Base-by-base conservation (phyloP, 371 early-diverging fungal species). In the Rhizomucor miehei region DNA sequence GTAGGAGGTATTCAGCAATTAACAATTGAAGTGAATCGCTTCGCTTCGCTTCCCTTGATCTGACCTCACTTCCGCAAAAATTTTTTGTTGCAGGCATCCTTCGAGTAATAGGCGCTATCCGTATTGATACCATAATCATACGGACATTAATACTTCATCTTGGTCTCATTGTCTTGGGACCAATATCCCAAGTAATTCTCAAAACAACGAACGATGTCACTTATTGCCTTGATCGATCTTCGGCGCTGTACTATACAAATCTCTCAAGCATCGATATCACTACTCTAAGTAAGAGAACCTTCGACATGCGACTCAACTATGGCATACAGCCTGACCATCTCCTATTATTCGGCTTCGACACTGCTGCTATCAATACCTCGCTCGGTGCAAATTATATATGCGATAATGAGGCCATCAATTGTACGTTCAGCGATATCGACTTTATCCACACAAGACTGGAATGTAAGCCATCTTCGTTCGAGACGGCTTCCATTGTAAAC, bases 1-100 rank as follows among this genome's bases (percentile, higher is more conserved):
- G 56, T 56, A 20, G 56, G 56, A 21, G 62, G 62, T 62, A 21
- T 25, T 16, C 29, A 16, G 13, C 17, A 44, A 9, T 19, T 20
- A 8, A 48, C 17, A 16, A 19, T 16, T 3, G 11, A 41, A 41
- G 12, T 19, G 11, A 11, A 3, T 14, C 4, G 11, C 8, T 29
- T 8, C 29, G 8, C 8, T 8, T 29, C 8, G 3, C 8, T 29
- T 29, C 8, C 8, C 8, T 8, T 29, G 29, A 29, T 8, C 29
- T 8, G 29, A 5, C 8, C 8, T 29, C 3, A 29, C 8, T 29
- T 29, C 29, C n/a, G 38, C 38, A 38, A 38, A 29, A 25, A 2
- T 10, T 35, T 46, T 37, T 37, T 49, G 14, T 37, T 21, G 29
- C 29, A 48, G 14, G n/a, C 13, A 24, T 10, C 24, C 1, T 29